These are phyloP conservation scores for Yamadazyma ubonensis DNA, from an alignment of 805 yeast species.

Conservation along the genomic window DNA sequence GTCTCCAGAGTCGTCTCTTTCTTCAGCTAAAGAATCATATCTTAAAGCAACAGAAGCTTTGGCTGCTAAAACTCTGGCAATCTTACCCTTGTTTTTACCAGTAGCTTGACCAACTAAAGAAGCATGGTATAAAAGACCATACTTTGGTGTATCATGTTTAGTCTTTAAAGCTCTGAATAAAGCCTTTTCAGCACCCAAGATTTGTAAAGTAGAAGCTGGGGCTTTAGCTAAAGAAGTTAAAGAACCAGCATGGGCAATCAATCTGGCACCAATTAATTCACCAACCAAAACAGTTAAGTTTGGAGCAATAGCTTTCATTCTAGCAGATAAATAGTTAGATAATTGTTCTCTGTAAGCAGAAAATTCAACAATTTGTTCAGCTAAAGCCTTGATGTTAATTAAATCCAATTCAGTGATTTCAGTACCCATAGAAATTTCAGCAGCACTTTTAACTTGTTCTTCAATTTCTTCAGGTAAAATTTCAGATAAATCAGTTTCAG, in stretches of 20 bases:
- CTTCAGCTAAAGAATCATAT: constrained; percentile 96
- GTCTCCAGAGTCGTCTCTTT: constrained; percentile 93
- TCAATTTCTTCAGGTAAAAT: constrained; percentile 47
- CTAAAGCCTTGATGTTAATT: constrained; percentile 82
- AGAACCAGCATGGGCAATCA: constrained; percentile 97
- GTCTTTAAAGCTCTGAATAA: constrained; percentile 97
- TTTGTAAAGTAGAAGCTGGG: constrained; percentile 98
- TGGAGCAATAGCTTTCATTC: constrained; percentile 99
- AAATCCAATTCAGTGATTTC: constrained; percentile 93
- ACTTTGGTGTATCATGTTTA: constrained; percentile 97
- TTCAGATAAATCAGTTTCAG: constrained; percentile 74
- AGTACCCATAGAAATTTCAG: constrained; percentile 99
- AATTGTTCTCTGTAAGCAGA: constrained; percentile 96
- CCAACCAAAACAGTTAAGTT: constrained; percentile 94
- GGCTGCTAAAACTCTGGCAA: constrained; percentile 97
- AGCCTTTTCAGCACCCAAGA: constrained; percentile 98
- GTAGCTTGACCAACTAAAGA: constrained; percentile 97
- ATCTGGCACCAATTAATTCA: constrained; percentile 96
- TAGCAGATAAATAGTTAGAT: constrained; percentile 82
- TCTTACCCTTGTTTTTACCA: constrained; percentile 97
- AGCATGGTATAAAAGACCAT: constrained; percentile 95
- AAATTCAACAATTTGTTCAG: constrained; percentile 94
- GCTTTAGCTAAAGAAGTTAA: constrained; percentile 93
- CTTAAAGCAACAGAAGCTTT: constrained; percentile 96
- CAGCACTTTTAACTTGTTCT: constrained; percentile 81